Evolutionary conservation across 257 asterid species (phyloP).

Genomic region (Capsicum pubescens): DNA sequence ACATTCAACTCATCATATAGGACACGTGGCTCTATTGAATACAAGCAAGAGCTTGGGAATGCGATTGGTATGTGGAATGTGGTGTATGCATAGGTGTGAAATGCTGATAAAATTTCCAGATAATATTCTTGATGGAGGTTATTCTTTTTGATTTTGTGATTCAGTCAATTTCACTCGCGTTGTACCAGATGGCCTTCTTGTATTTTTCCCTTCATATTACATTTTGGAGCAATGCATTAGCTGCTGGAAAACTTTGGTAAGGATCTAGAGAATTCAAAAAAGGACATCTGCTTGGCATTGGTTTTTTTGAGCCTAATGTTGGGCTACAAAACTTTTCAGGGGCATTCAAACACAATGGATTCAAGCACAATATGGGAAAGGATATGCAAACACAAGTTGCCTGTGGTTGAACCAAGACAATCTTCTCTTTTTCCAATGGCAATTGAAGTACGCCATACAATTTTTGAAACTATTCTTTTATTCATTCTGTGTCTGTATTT

Average conservation of each 20-base stretch:
- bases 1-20: conserved; percentile 91
- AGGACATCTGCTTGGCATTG: conserved; percentile 24
- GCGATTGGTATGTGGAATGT: conserved; percentile 76
- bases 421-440: conserved; percentile 80
- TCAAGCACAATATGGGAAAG: conserved; percentile 93
- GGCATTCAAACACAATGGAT: conserved; percentile 56
- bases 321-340: conserved; percentile 49
- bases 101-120: conserved; percentile 17
- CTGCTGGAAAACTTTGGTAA: conserved; percentile 89
- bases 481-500: conserved; percentile 7
- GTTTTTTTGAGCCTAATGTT: conserved; percentile 25
- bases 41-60: conserved; percentile 96
- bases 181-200: conserved; percentile 97
- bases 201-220: conserved; percentile 94
- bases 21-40: conserved; percentile 82
- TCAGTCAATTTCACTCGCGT: conserved; percentile 96
- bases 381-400: conserved; percentile 88
- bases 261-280: conserved; percentile 33
- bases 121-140: conserved; percentile 27
- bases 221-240: conserved; percentile 82
- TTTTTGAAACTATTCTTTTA: conserved; percentile 3
- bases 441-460: conserved; percentile 60
- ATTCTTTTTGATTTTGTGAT: conserved; percentile 34
- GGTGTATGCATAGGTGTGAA: conserved; percentile 21
- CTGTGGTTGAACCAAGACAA: conserved; percentile 98